These are phyloP conservation scores for Ensete glaucum DNA, from an alignment of 176 grass and related monocot species.

Conservation along the genomic window DNA sequence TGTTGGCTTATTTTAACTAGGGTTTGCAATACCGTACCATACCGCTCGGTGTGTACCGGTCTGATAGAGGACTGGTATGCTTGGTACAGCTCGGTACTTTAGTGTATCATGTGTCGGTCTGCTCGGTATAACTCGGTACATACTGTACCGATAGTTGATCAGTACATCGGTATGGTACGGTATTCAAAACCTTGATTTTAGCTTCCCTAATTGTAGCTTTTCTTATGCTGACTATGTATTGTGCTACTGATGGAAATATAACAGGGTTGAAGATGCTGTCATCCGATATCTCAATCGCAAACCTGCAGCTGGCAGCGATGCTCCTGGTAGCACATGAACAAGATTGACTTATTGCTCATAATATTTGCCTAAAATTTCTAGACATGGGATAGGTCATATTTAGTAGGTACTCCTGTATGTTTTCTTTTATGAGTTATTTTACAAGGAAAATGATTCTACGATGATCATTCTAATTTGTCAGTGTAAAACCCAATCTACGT, in stretches of 20 bases:
- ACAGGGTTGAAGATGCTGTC: conserved; percentile 19
- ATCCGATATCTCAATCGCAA: conserved; percentile 16
- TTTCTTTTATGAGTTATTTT: background rate
- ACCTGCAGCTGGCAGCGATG: conserved; percentile 11
- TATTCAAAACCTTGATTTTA: background rate
- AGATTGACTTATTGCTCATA: background rate
- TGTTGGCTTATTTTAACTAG: background rate
- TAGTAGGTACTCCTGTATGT: background rate
- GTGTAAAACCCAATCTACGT: no score
- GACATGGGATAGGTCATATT: background rate
- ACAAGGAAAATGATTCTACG: background rate
- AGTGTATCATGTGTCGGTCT: no score
- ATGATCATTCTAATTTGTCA: background rate
- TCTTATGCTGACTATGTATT: background rate
- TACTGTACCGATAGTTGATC: no score
- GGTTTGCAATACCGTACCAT: no score
- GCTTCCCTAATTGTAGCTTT: background rate
- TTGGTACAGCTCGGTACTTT: no score
- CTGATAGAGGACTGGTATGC: no score
- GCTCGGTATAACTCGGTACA: no score
- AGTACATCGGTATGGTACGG: no score
- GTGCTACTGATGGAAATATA: background rate
- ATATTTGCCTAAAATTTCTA: background rate
- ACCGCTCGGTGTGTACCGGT: no score
- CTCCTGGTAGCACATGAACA: conserved; percentile 15